phyloP scores from a whole-genome alignment of 192 early-diverging fungal genomes.

The Coemansia pectinata region DNA sequence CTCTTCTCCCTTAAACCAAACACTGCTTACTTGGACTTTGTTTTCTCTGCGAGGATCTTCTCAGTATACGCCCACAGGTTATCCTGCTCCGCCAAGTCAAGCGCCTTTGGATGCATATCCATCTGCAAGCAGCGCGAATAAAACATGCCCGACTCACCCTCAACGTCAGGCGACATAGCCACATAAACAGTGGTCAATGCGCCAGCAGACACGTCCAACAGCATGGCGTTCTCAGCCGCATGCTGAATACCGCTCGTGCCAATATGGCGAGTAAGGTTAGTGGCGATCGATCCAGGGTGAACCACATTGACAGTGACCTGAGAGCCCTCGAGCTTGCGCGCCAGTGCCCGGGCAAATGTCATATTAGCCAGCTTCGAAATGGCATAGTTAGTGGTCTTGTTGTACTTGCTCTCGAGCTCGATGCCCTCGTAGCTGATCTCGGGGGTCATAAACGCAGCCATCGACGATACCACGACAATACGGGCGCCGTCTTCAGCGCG shows the following conservation, averaged over 20 bases:
- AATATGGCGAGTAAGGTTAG: slow-evolving; percentile 26
- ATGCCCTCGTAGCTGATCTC: slow-evolving; percentile 25
- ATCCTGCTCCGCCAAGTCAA: slow-evolving; percentile 23
- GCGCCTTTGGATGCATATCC: slow-evolving; percentile 13
- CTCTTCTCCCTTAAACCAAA: neutral
- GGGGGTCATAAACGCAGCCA: slow-evolving; percentile 26
- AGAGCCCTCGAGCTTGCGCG: slow-evolving; percentile 28
- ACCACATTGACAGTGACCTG: slow-evolving; percentile 19
- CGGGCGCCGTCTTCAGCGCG: slow-evolving; percentile 23
- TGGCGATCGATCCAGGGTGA: slow-evolving; percentile 35
- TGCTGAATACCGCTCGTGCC: slow-evolving; percentile 5
- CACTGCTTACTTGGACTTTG: slow-evolving; percentile 1
- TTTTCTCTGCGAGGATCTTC: slow-evolving; percentile 16
- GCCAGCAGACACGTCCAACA: slow-evolving; percentile 16
- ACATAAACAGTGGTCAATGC: slow-evolving; percentile 32
- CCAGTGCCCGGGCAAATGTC: slow-evolving; percentile 33
- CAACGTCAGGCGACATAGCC: slow-evolving; percentile 34
- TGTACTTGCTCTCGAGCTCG: slow-evolving; percentile 17
- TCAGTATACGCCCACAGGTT: slow-evolving; percentile 44
- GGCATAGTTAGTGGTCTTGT: slow-evolving; percentile 27
- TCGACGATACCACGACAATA: slow-evolving; percentile 40
- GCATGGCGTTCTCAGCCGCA: slow-evolving; percentile 2
- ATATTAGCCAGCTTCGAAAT: slow-evolving; percentile 50
- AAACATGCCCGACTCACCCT: slow-evolving; percentile 16
- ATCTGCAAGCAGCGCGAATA: slow-evolving; percentile 13